A percentile compares a stretch with the other conserved stretches of the same genome.
phyloP scores from a whole-genome alignment of 495 filamentous ascomycete genomes.

The Clavariopsis aquatica region DNA sequence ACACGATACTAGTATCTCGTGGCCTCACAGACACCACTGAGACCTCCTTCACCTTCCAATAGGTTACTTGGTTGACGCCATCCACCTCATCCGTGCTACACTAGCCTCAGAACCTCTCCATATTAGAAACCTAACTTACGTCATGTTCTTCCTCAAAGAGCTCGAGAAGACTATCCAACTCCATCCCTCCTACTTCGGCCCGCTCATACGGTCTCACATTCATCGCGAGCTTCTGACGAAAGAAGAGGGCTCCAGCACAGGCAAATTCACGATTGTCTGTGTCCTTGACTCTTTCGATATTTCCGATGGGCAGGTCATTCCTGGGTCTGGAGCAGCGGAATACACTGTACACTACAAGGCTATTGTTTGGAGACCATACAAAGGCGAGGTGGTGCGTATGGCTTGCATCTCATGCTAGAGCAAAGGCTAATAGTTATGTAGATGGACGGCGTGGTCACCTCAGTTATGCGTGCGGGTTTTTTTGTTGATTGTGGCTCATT shows the following conservation, averaged over 20 bases:
- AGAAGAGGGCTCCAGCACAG: slow-evolving; percentile 84
- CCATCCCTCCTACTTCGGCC: slow-evolving; percentile 94
- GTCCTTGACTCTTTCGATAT: slow-evolving; percentile 89
- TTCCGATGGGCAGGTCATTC: slow-evolving; percentile 86
- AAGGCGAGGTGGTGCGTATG: slow-evolving; percentile 85
- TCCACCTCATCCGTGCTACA: no score
- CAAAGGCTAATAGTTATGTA: slow-evolving; percentile 43
- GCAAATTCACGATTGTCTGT: slow-evolving; percentile 92
- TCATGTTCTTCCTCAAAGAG: slow-evolving; percentile 97
- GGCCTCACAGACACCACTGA: background rate
- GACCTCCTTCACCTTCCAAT: background rate
- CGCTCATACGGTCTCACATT: slow-evolving; percentile 84
- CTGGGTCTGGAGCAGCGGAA: slow-evolving; percentile 83
- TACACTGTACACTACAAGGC: slow-evolving; percentile 94
- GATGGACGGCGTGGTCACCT: slow-evolving; percentile 89
- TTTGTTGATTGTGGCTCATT: slow-evolving; percentile 89
- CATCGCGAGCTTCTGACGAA: slow-evolving; percentile 82
- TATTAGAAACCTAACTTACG: background rate
- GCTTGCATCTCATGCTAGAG: background rate
- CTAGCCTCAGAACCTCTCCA: background rate
- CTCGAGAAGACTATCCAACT: slow-evolving; percentile 89
- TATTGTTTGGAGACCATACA: slow-evolving; percentile 96
- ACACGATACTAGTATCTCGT: background rate
- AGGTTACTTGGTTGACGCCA: background rate
- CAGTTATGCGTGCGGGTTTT: slow-evolving; percentile 88